phyloP scores from a whole-genome alignment of 1,284 basidiomycete genomes.

The Agaricales sp. region DNA sequence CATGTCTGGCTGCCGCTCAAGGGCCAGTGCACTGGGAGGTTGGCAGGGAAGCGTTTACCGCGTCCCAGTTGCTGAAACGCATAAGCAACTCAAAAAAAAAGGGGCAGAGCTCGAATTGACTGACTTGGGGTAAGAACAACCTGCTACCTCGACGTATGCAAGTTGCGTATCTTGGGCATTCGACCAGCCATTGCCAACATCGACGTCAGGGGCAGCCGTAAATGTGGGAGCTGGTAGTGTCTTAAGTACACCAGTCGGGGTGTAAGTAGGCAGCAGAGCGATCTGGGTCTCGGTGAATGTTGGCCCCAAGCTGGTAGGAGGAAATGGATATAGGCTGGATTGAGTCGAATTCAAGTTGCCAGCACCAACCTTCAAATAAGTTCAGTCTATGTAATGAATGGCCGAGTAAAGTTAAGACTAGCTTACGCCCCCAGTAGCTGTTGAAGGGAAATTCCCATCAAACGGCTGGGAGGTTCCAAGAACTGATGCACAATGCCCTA shows the following conservation, averaged over 20 bases:
- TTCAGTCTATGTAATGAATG: background rate
- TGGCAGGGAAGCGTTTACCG: background rate
- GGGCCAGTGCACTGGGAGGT: background rate
- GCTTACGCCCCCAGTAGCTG: conserved; percentile 45
- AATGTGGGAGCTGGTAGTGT: conserved; percentile 32
- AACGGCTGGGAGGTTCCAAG: conserved; percentile 28
- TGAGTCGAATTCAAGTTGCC: conserved; percentile 22
- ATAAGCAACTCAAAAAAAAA: no score
- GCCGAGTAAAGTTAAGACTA: no score
- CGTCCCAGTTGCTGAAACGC: background rate
- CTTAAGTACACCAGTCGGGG: conserved; percentile 34
- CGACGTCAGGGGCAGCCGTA: conserved; percentile 24
- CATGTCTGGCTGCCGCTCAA: no score
- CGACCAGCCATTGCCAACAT: conserved; percentile 41
- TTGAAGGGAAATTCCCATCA: conserved; percentile 34
- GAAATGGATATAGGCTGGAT: conserved; percentile 34
- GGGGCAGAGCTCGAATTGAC: background rate
- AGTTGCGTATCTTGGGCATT: conserved; percentile 31
- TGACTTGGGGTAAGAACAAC: conserved; percentile 36
- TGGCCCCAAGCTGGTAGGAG: conserved; percentile 18
- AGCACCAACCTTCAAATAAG: conserved; percentile 10
- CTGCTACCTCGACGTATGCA: conserved; percentile 28
- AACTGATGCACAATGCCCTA: conserved; percentile 39
- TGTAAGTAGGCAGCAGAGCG: conserved; percentile 35
- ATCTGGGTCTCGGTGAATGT: conserved; percentile 19